These are phyloP conservation scores for Peronospora belbahrii DNA, from an alignment of 352 stramenopile species.

Conservation along the genomic window DNA sequence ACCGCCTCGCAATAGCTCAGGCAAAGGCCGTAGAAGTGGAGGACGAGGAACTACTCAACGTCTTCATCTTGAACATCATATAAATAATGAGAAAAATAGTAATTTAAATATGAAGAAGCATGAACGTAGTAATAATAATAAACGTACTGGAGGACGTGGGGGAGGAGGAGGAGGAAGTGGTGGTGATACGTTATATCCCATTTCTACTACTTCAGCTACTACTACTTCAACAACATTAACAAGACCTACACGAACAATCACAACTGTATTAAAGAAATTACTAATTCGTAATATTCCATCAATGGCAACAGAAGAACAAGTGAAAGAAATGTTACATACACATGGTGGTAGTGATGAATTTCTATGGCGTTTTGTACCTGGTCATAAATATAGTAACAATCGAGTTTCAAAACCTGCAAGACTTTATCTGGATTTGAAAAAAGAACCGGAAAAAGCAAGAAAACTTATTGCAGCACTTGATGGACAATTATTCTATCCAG, in stretches of 20 bases:
- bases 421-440: slow-evolving; percentile 72
- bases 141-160: slow-evolving; percentile 18
- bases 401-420: slow-evolving; percentile 37
- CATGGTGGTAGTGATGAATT: slow-evolving; percentile 31
- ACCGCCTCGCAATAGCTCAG: slow-evolving; percentile 18
- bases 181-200: too few relatives aligned
- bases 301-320: slow-evolving; percentile 30
- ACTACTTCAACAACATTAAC: slow-evolving; percentile 3
- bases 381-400: slow-evolving; percentile 48
- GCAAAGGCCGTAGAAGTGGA: slow-evolving; percentile 26
- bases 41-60: slow-evolving; percentile 13
- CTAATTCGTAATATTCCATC: slow-evolving; percentile 63
- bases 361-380: slow-evolving; percentile 60
- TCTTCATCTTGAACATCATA: neutral
- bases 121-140: slow-evolving; percentile 19
- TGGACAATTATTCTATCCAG: slow-evolving; percentile 30
- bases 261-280: slow-evolving; percentile 53
- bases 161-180: neutral
- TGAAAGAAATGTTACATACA: slow-evolving; percentile 28
- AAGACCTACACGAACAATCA: slow-evolving; percentile 35
- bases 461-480: slow-evolving; percentile 48
- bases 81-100: too few relatives aligned
- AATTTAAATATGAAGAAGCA: slow-evolving; percentile 20
- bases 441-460: slow-evolving; percentile 39
- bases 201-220: slow-evolving; percentile 1